Evolutionary conservation across 1,284 basidiomycete species (phyloP).

Genomic region (Ganoderma leucocontextum): DNA sequence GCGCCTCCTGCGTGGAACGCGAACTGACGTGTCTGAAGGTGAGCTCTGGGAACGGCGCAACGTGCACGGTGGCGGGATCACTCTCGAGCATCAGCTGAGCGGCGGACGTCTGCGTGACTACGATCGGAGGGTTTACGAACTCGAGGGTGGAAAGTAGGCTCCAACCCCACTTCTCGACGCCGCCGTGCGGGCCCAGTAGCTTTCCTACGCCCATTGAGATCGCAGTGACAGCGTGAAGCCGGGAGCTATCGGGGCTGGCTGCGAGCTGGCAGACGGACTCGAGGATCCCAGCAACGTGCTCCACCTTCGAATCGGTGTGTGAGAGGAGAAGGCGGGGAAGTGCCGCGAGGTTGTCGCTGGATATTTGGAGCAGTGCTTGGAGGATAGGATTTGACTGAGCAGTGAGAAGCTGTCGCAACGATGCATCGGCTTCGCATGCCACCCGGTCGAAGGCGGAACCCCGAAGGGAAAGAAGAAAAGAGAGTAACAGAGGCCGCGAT

Average conservation of each 20-base stretch:
- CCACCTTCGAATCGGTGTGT: constrained; percentile 75
- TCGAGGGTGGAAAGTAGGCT: constrained; percentile 80
- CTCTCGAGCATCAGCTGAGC: constrained; percentile 69
- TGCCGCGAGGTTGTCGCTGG: constrained; percentile 70
- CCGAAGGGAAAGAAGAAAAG: constrained; percentile 72
- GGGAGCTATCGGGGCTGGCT: constrained; percentile 33
- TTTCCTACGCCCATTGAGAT: constrained; percentile 66
- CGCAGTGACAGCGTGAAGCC: constrained; percentile 42
- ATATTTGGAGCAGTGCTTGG: constrained; percentile 61
- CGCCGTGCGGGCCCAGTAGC: constrained; percentile 82
- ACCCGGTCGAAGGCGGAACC: constrained; percentile 64
- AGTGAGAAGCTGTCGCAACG: constrained; percentile 57
- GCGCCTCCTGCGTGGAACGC: constrained; percentile 57
- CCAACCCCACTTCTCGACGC: constrained; percentile 92
- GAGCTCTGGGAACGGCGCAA: constrained; percentile 64
- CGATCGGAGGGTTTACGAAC: constrained; percentile 65
- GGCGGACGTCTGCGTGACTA: constrained; percentile 53
- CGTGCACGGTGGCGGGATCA: constrained; percentile 47
- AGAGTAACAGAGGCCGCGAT: constrained; percentile 70
- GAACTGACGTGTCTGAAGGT: constrained; percentile 70
- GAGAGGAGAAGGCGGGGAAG: constrained; percentile 79
- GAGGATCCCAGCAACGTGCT: constrained; percentile 71
- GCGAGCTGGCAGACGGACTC: constrained; percentile 69
- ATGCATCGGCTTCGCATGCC: constrained; percentile 53
- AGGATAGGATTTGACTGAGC: constrained; percentile 54